Evolutionary conservation across 225 moss, liverwort and hornwort species (phyloP), one percentile per base, ranked within the genome.

Genomic region (Thuidium tamariscinum): DNA sequence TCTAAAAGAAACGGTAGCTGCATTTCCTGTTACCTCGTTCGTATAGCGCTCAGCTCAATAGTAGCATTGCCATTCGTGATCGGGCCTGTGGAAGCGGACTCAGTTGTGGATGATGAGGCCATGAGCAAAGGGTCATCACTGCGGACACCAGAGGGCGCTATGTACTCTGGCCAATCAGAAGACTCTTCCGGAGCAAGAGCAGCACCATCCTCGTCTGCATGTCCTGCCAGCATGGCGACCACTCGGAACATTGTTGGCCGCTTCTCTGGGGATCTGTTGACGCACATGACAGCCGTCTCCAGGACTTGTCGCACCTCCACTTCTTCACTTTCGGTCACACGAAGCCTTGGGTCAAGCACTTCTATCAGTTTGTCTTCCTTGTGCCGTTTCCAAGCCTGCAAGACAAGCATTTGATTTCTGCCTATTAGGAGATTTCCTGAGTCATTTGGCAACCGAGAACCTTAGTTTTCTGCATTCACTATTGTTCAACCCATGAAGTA

Each of bases 161-260:
- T 7, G 34, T 4, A n/a, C 11, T 77, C 77, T n/a, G 88, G n/a
- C 84, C 84, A 88, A 79, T 3, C 0, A 12, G 2, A 3, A 13
- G 64, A 64, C 23, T 79, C 55, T 44, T 72, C 73, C 16, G 14
- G 13, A 44, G 64, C 1, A 80, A 3, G 17, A 5, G 37, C 26
- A 65, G 11, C 41, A 27, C 1, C 29, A 66, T 82, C 87, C 11
- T 82, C 66, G 17, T 88, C 69, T 82, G n/a, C 52, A 52, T 51
- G 23, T 74, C 81, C 86, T 12, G 63, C 80, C 80, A 86, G 48
- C 80, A 86, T 25, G 80, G 72, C 52, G 39, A 86, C 86, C 49
- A 86, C 86, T 30, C 80, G 86, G 39, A 86, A 86, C 86, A 86
- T 80, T 72, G 86, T 80, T 61, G 86, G 86, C 51, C 86, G 86